Conservation (phyloP, 1,284 basidiomycete genomes). For the Heterobasidion irregulare region DNA sequence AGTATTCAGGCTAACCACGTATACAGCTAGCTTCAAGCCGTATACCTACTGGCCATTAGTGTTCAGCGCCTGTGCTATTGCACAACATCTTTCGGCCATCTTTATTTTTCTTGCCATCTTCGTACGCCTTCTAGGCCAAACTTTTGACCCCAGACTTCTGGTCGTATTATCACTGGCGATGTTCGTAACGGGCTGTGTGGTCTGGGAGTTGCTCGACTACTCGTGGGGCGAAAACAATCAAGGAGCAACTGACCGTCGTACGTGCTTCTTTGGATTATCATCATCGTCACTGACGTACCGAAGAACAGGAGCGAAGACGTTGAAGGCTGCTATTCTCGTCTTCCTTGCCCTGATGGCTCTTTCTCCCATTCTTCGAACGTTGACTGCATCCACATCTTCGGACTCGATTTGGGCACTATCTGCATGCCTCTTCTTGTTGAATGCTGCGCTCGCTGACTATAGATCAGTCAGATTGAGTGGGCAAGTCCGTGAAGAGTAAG, state of each 20-base stretch:
- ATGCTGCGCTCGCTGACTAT: slow-evolving; percentile 65
- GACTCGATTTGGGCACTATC: slow-evolving; percentile 97
- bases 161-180: slow-evolving; percentile 57
- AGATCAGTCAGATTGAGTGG: slow-evolving; percentile 24
- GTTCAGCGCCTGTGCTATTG: slow-evolving; percentile 67
- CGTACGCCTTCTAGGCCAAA: slow-evolving; percentile 55
- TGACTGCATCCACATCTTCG: slow-evolving; percentile 91
- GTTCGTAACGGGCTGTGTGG: slow-evolving; percentile 51
- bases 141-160: slow-evolving; percentile 61
- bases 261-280: slow-evolving; percentile 10
- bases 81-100: slow-evolving; percentile 78
- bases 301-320: slow-evolving; percentile 50
- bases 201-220: slow-evolving; percentile 53
- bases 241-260: slow-evolving; percentile 20
- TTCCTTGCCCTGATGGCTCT: slow-evolving; percentile 85
- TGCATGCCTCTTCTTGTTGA: slow-evolving; percentile 53
- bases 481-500: slow-evolving; percentile 30
- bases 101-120: slow-evolving; percentile 82
- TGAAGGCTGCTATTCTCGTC: slow-evolving; percentile 77
- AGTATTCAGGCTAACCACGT: slow-evolving; percentile 2
- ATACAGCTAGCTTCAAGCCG: slow-evolving; percentile 64
- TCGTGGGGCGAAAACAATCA: neutral
- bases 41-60: slow-evolving; percentile 74
- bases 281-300: neutral
- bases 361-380: slow-evolving; percentile 84